Evolutionary conservation across 2,329 filamentous ascomycete genomes (phyloP), one percentile per base, ranked within the genome.

Genomic region (Penicillium oxalicum): DNA sequence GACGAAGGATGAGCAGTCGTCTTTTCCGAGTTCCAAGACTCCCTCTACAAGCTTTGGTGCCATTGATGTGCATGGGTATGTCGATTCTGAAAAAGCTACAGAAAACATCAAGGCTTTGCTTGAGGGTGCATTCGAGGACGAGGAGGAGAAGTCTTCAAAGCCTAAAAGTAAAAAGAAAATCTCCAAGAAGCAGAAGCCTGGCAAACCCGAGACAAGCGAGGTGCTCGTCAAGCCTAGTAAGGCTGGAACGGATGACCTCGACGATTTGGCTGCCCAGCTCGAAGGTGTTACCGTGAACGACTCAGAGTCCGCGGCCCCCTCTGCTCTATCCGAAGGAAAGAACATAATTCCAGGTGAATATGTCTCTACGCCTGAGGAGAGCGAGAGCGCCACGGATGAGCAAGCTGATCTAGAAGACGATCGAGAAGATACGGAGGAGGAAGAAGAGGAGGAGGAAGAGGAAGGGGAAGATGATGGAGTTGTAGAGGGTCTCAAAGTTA

Each of bases 401-500:
- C 45, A 74, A 5, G 67, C 70, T 11, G 68, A 52, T 4, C 62
- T 78, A 3, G 56, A 59, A 26, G 53, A 78, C 4, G 56, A 59
- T 24, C 54, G 55, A 3, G 60, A 61, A n/a, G 67, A 72, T 0
- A 56, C 54, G 59, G 57, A 59, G 25, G 54, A 55, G 2, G 61
- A 61, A 12, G 67, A 69, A 0, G 73, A 72, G 2, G 71, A 70
- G 4, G 71, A 76, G 2, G 72, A 77, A 4, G 74, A 79, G 5
- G 73, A 78, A 25, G 72, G 78, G 5, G 72, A 78, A 47, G 75
- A 80, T 38, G 83, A 84, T 63, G 84, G 78, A 44, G 80, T 73
- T 52, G 76, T 96, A 0, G 84, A 90, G 46, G 93, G 91, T 0
- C 78, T 98, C 52, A 87, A 85, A 48, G 88, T 97, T 51, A 91